These are phyloP conservation scores for Cladosporium sp. DNA, from an alignment of 2,329 filamentous ascomycete species.

Conservation along the genomic window DNA sequence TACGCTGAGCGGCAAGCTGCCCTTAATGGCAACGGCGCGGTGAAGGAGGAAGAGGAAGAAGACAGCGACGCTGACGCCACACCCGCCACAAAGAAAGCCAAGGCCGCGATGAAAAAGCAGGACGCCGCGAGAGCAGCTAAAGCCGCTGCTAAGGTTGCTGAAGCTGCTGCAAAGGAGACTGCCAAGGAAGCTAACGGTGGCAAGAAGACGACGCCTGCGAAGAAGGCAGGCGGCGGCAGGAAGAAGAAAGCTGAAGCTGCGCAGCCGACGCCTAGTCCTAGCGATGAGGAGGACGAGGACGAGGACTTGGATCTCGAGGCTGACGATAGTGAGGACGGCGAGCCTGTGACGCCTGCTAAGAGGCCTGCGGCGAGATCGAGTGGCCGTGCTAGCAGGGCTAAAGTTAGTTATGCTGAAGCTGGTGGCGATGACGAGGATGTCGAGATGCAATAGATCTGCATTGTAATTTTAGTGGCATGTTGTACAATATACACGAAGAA, in stretches of 20 bases:
- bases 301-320: slow-evolving; percentile 33
- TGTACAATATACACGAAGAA: no score
- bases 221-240: neutral
- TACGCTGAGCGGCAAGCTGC: slow-evolving; percentile 25
- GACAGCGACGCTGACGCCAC: slow-evolving; percentile 33
- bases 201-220: slow-evolving; percentile 8
- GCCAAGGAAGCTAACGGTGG: slow-evolving; percentile 9
- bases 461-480: no score
- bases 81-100: slow-evolving; percentile 38
- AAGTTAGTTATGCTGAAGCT: slow-evolving; percentile 25
- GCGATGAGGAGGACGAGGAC: slow-evolving; percentile 29
- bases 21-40: slow-evolving; percentile 16
- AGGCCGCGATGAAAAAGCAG: slow-evolving; percentile 30
- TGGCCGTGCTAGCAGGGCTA: slow-evolving; percentile 16
- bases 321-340: slow-evolving; percentile 36
- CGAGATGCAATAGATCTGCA: neutral
- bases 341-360: slow-evolving; percentile 16
- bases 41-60: slow-evolving; percentile 23
- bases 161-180: slow-evolving; percentile 14
- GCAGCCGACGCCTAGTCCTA: slow-evolving; percentile 39
- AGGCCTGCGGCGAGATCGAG: slow-evolving; percentile 14
- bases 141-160: slow-evolving; percentile 18
- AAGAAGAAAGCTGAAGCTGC: slow-evolving; percentile 18
- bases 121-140: slow-evolving; percentile 21
- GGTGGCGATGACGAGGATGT: slow-evolving; percentile 11